phyloP scores from a whole-genome alignment of 768 basidiomycete species.

The Rhodosporidiobolus odoratus region DNA sequence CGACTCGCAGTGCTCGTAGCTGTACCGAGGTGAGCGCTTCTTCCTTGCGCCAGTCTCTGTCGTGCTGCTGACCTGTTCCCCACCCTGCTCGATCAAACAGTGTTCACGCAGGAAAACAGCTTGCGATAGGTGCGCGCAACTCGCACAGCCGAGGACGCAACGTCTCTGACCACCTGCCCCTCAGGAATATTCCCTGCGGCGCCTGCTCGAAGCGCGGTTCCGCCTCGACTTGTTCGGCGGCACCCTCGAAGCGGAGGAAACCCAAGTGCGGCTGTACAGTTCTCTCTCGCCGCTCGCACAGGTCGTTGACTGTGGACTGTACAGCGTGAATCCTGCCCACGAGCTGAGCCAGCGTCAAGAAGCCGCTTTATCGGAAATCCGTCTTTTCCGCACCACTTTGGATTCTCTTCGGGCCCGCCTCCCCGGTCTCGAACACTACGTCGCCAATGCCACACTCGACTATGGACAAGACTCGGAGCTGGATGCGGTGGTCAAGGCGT shows the following conservation, averaged over 20 bases:
- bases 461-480: slow-evolving; percentile 19
- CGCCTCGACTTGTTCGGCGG: slow-evolving; percentile 1
- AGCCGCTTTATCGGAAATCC: slow-evolving; percentile 28
- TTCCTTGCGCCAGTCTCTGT: neutral
- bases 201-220: slow-evolving; percentile 26
- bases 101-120: slow-evolving; percentile 11
- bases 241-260: slow-evolving; percentile 23
- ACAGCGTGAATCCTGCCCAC: slow-evolving; percentile 16
- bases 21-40: slow-evolving; percentile 1
- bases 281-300: neutral
- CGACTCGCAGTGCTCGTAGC: neutral
- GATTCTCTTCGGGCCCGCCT: slow-evolving; percentile 29
- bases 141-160: neutral
- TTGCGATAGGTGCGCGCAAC: slow-evolving; percentile 16
- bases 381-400: slow-evolving; percentile 32
- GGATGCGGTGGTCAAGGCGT: slow-evolving; percentile 15
- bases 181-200: slow-evolving; percentile 17
- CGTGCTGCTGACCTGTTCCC: neutral
- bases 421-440: slow-evolving; percentile 24
- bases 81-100: too few relatives aligned
- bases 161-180: neutral
- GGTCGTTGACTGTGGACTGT: too few relatives aligned
- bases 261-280: slow-evolving; percentile 1
- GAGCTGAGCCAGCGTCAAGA: slow-evolving; percentile 15
- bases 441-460: slow-evolving; percentile 21